Evolutionary conservation across 257 asterid genomes (phyloP).

Genomic region (Oldenlandia corymbosa): DNA sequence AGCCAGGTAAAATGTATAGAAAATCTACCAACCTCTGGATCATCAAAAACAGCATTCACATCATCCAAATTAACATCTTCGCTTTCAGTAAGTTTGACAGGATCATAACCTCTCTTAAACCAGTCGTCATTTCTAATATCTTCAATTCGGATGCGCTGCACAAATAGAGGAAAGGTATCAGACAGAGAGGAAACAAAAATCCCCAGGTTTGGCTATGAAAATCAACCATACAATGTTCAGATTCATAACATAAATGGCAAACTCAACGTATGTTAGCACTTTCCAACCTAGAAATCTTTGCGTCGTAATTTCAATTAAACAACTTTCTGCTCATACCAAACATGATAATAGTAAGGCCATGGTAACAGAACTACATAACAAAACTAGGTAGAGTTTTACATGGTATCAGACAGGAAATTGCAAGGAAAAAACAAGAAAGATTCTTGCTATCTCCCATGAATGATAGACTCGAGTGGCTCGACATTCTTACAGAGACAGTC

Average conservation of each 20-base stretch:
- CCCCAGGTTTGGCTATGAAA: not conserved
- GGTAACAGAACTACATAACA: not conserved
- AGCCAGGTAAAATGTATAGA: not conserved
- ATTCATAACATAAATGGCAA: slow-evolving; percentile 1
- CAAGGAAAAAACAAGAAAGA: not conserved
- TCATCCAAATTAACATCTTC: slow-evolving; percentile 95
- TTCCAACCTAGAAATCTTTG: not conserved
- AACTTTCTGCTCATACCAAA: not conserved
- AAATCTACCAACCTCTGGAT: slow-evolving; percentile 71
- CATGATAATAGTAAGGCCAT: not conserved
- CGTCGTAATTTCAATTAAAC: not conserved
- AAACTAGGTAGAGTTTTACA: no score
- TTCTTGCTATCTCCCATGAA: not conserved
- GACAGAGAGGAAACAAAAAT: not conserved
- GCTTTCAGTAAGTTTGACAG: slow-evolving; percentile 59
- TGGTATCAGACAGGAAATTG: not conserved
- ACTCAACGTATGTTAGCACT: slow-evolving; percentile 4
- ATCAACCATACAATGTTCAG: not conserved
- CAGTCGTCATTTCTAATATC: slow-evolving; percentile 91
- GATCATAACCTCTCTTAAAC: slow-evolving; percentile 74
- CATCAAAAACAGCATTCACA: slow-evolving; percentile 94
- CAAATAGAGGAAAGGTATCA: slow-evolving; percentile 14
- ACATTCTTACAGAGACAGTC: not conserved
- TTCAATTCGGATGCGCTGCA: slow-evolving; percentile 85
- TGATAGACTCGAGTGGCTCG: not conserved